Percentiles rank a stretch among this genome's conserved stretches.
Evolutionary conservation across 306 rosid species (phyloP).

Genomic region (Trifolium fragiferum): DNA sequence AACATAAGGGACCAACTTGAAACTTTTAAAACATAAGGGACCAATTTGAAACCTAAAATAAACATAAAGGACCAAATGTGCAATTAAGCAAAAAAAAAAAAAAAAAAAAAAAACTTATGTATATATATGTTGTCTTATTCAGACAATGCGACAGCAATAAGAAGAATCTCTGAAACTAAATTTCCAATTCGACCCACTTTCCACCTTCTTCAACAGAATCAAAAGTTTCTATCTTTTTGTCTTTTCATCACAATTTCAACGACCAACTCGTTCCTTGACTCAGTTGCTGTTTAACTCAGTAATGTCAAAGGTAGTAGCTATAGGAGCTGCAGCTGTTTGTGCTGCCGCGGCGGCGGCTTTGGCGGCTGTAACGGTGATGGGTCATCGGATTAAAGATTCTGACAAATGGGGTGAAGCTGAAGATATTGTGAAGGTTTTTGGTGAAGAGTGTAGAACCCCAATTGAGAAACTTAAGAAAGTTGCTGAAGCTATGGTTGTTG

Average conservation of each 20-base stretch:
- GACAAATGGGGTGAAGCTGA: slow-evolving; percentile 65
- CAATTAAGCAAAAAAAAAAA: no score
- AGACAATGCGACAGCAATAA: slow-evolving; percentile 22
- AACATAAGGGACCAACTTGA: no score
- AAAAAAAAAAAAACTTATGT: no score
- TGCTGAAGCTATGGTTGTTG: slow-evolving; percentile 89
- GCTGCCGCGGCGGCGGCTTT: slow-evolving; percentile 70
- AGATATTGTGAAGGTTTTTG: slow-evolving; percentile 67
- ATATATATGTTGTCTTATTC: slow-evolving; percentile 8
- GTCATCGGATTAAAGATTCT: slow-evolving; percentile 48
- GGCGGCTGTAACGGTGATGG: slow-evolving; percentile 71
- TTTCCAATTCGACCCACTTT: slow-evolving; percentile 29
- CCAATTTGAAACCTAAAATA: no score
- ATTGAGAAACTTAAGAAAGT: slow-evolving; percentile 70
- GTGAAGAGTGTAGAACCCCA: slow-evolving; percentile 71
- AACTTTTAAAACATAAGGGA: no score
- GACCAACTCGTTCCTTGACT: neutral
- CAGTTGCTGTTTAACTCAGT: neutral
- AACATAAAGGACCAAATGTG: no score
- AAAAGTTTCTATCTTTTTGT: slow-evolving; percentile 26
- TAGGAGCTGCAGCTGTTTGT: slow-evolving; percentile 69
- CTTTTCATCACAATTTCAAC: neutral
- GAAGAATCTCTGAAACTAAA: slow-evolving; percentile 34
- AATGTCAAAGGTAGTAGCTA: slow-evolving; percentile 73
- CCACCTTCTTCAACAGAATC: neutral